Evolutionary conservation across 2,329 filamentous ascomycete species (phyloP), one percentile per base, ranked within the genome.

Genomic region (Ambrosiella xylebori): DNA sequence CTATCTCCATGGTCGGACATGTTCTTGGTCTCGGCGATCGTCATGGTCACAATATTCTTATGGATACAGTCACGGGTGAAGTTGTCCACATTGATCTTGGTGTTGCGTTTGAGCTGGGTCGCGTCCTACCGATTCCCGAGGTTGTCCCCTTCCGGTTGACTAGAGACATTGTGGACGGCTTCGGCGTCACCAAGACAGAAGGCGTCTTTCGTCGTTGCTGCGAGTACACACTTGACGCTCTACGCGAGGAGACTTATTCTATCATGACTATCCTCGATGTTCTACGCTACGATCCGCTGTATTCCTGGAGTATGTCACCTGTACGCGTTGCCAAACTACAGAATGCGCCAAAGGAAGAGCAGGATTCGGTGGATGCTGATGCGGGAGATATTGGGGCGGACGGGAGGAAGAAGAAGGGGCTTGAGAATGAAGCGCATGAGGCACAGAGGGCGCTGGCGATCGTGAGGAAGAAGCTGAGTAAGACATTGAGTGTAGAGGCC

Each of bases 251-350:
- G 68, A 87, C 87, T 11, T 94, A 95, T 68, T 90, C 86, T 50
- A 98, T 99, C 72, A 97, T 96, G 90, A 97, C 93, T 0, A 89
- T 98, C 57, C 80, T 99, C 17, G 94, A 98, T 66, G 94, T 98
- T 19, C 74, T 99, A 60, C 85, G 94, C n/a, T 97, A 96, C 70
- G 93, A 99, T 74, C 94, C 93, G 1, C 73, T 99, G 61, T 95
- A 97, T 69, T 93, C 83, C 61, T 99, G 93, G 93, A 91, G 88
- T 40, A 83, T 96, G 58, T 93, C 87, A 9, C 81, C 81, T 0
- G 73, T 84, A 39, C 75, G 81, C 17, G 70, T 84, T 59, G 79
- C 80, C 45, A 84, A 82, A 65, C 69, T 85, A 58, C 81, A 84
- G 65, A 64, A 65, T 12, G 70, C 71, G n/a, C 66, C 71, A 40